Conservation (phyloP, 768 basidiomycete genomes). For the Trametopsis cervina region DNA sequence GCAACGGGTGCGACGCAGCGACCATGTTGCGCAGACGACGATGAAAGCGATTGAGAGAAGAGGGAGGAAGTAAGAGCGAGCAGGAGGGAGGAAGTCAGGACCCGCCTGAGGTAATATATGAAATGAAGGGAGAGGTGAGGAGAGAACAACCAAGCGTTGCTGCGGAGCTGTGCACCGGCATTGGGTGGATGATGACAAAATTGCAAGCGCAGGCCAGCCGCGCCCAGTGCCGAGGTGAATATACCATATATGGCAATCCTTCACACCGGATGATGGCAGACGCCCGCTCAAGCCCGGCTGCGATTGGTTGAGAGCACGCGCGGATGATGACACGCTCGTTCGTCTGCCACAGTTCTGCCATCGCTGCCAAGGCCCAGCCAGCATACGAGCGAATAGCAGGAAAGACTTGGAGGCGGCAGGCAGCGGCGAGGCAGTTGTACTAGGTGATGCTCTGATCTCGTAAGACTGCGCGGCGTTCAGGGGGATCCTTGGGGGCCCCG, state of each 20-base stretch:
- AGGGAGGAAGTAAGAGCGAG: constrained; percentile 1
- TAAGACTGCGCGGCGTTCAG: too few relatives aligned
- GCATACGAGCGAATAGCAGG: too few relatives aligned
- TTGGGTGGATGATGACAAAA: not conserved
- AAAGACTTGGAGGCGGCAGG: too few relatives aligned
- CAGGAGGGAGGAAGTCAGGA: not conserved
- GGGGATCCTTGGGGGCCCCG: too few relatives aligned
- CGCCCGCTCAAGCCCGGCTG: not conserved
- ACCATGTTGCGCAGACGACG: constrained; percentile 3
- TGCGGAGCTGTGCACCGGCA: constrained; percentile 2
- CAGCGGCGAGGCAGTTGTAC: too few relatives aligned
- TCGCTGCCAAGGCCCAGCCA: too few relatives aligned
- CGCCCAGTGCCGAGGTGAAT: too few relatives aligned
- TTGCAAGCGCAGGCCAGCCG: not conserved
- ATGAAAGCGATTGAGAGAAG: not conserved
- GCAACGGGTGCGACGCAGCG: not conserved
- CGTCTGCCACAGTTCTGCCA: too few relatives aligned
- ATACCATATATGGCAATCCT: not conserved
- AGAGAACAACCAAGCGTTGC: not conserved
- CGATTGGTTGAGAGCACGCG: not conserved
- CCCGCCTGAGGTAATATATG: constrained; percentile 7
- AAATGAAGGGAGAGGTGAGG: constrained; percentile 1
- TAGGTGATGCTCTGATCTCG: too few relatives aligned
- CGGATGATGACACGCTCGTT: too few relatives aligned
- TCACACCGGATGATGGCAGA: not conserved